Conservation (phyloP, 2,329 filamentous ascomycete species). For the Fusarium sororula region DNA sequence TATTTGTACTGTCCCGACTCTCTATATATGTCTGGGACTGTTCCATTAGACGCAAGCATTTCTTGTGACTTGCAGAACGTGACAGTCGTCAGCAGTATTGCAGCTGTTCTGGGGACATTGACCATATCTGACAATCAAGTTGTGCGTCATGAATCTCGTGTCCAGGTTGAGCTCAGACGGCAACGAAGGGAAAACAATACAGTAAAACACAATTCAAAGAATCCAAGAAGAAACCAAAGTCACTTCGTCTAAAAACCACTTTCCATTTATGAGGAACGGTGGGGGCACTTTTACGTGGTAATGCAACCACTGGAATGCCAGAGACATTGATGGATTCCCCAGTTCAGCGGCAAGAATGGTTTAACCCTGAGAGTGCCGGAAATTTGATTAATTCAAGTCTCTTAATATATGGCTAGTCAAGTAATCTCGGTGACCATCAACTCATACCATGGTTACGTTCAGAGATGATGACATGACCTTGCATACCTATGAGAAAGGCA, state of each 20-base stretch:
- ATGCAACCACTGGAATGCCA: conserved; percentile 15
- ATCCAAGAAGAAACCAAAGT: not conserved
- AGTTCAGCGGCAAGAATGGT: not conserved
- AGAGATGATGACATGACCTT: not conserved
- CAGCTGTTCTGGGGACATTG: not conserved
- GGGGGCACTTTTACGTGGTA: not conserved
- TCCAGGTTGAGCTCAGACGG: no score
- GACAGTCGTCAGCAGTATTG: conserved; percentile 19
- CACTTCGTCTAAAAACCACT: not conserved
- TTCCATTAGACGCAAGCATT: conserved; percentile 17
- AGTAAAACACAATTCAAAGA: not conserved
- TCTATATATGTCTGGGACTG: conserved; percentile 46
- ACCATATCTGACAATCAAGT: not conserved
- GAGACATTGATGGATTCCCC: conserved; percentile 12
- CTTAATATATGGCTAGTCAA: not conserved
- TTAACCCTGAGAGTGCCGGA: not conserved
- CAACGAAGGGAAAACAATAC: not conserved
- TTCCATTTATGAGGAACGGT: not conserved
- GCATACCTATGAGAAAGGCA: not conserved
- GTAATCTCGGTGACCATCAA: no score
- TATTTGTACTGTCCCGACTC: conserved; percentile 56
- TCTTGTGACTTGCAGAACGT: conserved; percentile 21
- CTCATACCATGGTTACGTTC: not conserved
- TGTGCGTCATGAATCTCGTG: not conserved
- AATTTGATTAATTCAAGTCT: not conserved